Evolutionary conservation across 2,329 filamentous ascomycete genomes (phyloP), one percentile per base, ranked within the genome.

Genomic region (Phyllosticta citriasiana): DNA sequence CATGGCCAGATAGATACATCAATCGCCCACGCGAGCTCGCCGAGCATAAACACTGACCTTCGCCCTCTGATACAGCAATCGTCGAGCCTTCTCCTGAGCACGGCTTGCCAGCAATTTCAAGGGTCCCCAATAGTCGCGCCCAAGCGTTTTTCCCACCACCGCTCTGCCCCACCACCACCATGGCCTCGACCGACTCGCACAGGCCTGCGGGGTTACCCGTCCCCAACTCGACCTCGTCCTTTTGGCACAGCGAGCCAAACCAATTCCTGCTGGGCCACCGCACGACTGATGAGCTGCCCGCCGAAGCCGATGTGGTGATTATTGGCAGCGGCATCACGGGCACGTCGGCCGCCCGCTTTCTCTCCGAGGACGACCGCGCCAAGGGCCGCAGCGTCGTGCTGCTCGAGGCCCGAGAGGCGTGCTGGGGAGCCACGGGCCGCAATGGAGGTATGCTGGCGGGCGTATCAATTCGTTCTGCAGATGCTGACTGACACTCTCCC

Each of bases 371-470:
- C 76, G 61, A 76, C 64, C 64, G 72, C 62, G 66, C 72, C 40
- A 68, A 75, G 50, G 76, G 79, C 4, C 75, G 80, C 62, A 78
- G 74, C n/a, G 81, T 91, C 7, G 78, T 92, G 5, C 81, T 92
- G 77, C 78, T 93, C 4, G 89, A 93, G 74, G 89, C 89, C 14
- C 80, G 89, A 67, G 88, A 92, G 76, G 88, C 86, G 3, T 92
- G 88, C 69, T 91, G 84, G 83, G 89, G 89, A 19, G 89, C 89
- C n/a, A 93, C 88, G 1, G 88, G 89, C n/a, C 77, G 88, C 69
- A 62, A 62, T 27, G 61, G 61, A 59, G 61, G 61, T 62, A 53
- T 14, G 8, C 12, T n/a, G 8, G 7, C 12, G 52, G 8, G 7
- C 12, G 52, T 26, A n/a, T 10, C 14, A 55, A 35, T 27, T n/a